Percentiles rank a stretch among this genome's conserved stretches.
Conservation (phyloP, 441 rosid species). For the Hura crepitans region DNA sequence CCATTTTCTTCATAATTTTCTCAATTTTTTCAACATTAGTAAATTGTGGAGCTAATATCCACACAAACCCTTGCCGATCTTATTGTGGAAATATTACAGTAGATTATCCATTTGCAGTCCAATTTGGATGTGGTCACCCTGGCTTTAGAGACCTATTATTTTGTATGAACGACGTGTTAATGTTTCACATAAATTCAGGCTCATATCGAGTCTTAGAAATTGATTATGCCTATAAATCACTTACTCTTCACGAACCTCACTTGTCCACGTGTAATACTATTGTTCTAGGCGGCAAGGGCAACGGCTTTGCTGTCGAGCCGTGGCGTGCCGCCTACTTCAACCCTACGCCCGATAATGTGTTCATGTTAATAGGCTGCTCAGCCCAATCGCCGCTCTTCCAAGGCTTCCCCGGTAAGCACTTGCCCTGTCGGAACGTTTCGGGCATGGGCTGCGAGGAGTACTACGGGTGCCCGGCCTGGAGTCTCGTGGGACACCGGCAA, state of each 20-base stretch:
- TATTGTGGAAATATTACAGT: conserved; percentile 74
- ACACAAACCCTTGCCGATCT: conserved; percentile 48
- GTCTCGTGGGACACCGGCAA: conserved; percentile 38
- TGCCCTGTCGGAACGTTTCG: conserved; percentile 78
- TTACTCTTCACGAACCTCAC: conserved; percentile 81
- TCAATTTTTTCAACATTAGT: conserved; percentile 3
- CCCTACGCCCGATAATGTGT: conserved; percentile 68
- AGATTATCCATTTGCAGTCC: conserved; percentile 71
- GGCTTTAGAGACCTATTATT: conserved; percentile 72
- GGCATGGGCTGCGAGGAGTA: conserved; percentile 93
- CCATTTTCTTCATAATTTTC: conserved; percentile 19
- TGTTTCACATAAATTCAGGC: conserved; percentile 85
- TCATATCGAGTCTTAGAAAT: conserved; percentile 76
- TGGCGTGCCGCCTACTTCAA: conserved; percentile 69
- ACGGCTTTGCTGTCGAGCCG: conserved; percentile 70
- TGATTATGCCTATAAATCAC: conserved; percentile 69
- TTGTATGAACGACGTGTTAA: conserved; percentile 70
- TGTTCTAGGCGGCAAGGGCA: conserved; percentile 67
- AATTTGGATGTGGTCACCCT: conserved; percentile 81
- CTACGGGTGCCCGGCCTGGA: conserved; percentile 72
- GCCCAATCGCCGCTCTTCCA: conserved; percentile 57
- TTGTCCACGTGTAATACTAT: conserved; percentile 64
- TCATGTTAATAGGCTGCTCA: conserved; percentile 80
- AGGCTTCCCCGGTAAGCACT: conserved; percentile 73
- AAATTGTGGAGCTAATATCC: conserved; percentile 8